Percentiles rank a stretch among this genome's conserved stretches.
Conservation (phyloP, 305 asterid genomes). For the Andrographis paniculata region DNA sequence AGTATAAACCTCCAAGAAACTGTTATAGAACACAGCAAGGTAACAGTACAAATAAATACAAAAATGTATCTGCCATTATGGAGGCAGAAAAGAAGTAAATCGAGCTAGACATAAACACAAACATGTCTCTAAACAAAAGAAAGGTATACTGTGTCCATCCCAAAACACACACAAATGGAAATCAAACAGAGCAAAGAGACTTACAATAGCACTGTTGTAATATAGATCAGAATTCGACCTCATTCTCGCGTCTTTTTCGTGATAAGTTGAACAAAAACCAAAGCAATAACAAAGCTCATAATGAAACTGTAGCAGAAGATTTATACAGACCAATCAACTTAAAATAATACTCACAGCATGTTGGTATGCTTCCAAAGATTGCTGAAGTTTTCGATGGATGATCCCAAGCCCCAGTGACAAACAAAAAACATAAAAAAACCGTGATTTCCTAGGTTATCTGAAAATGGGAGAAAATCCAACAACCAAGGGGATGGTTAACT, state of each 20-base stretch:
- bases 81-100: slow-evolving; percentile 3
- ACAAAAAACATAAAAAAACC: slow-evolving; percentile 78
- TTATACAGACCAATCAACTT: slow-evolving; percentile 7
- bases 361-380: slow-evolving; percentile 84
- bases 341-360: slow-evolving; percentile 64
- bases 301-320: slow-evolving; percentile 8
- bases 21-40: slow-evolving; percentile 2
- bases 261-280: slow-evolving; percentile 21
- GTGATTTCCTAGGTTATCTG: slow-evolving; percentile 94
- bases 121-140: background rate
- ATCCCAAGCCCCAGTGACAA: slow-evolving; percentile 86
- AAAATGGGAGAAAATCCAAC: slow-evolving; percentile 16
- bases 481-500: slow-evolving; percentile 6
- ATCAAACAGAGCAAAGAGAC: slow-evolving; percentile 20
- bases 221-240: slow-evolving; percentile 73
- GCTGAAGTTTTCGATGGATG: slow-evolving; percentile 60
- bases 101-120: background rate
- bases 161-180: slow-evolving; percentile 14
- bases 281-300: slow-evolving; percentile 16
- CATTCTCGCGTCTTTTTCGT: slow-evolving; percentile 93
- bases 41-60: background rate
- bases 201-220: slow-evolving; percentile 84
- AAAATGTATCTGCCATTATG: background rate
- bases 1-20: slow-evolving; percentile 11
- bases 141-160: background rate